A percentile compares a stretch with the other conserved stretches of the same genome.
Conservation (phyloP, 148 eudicot species). For the Drosera capensis region DNA sequence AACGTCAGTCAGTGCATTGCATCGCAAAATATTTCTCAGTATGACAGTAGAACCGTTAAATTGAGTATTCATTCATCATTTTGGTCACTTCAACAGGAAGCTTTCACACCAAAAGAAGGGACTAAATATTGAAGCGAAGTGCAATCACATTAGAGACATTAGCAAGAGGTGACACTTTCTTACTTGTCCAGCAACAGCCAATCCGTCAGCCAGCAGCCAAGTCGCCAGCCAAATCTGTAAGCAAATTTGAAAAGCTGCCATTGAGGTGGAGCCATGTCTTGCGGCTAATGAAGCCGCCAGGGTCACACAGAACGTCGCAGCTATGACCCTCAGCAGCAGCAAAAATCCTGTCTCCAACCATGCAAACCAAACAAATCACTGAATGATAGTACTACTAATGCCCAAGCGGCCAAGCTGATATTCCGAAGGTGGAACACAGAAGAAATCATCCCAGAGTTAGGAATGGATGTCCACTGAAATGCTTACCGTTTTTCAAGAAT, state of each 20-base stretch:
- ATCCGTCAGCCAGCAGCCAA: conserved; percentile 70
- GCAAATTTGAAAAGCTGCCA: conserved; percentile 83
- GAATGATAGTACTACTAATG: background rate
- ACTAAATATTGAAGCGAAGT: background rate
- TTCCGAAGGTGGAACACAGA: too few relatives aligned
- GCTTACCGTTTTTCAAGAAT: conserved; percentile 18
- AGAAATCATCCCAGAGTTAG: background rate
- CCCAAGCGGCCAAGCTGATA: background rate
- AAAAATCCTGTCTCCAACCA: conserved; percentile 18
- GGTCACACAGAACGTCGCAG: conserved; percentile 69
- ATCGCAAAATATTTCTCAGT: too few relatives aligned
- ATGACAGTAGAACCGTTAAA: too few relatives aligned
- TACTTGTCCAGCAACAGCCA: conserved; percentile 80
- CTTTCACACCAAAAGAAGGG: too few relatives aligned
- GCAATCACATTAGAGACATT: background rate
- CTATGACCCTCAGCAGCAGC: conserved; percentile 55
- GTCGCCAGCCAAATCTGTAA: conserved; percentile 71
- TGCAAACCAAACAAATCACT: background rate
- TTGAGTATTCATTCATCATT: background rate
- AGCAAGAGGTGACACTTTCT: background rate
- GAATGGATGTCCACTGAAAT: background rate
- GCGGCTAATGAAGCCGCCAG: conserved; percentile 72
- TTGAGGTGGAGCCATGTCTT: conserved; percentile 44
- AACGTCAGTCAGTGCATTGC: background rate
- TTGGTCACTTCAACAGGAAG: background rate